Base-by-base conservation (phyloP, 2,329 filamentous ascomycete genomes). In the Clonostachys solani region DNA sequence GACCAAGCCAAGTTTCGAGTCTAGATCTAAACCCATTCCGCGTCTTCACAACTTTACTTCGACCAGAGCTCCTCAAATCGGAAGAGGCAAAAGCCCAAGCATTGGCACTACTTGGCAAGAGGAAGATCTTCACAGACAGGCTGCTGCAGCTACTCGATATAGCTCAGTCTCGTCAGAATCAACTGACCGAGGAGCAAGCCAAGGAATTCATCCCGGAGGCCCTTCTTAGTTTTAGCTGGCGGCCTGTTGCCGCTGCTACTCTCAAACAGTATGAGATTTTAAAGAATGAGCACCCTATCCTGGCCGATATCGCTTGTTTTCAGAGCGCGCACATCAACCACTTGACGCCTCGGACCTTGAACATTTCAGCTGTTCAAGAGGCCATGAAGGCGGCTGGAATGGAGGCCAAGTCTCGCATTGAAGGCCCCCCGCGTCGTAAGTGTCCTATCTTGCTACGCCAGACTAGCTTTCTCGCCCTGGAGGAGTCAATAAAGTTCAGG, bases 381-480 rank as follows among this genome's bases (percentile, higher is more conserved):
- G 52, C 54, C 4, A 80, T 80, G 76, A 42, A 56, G 0, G 48
- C 52, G 2, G 55, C 56, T 3, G 68, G 68, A 0, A 62, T 80
- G 48, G 54, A 64, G 1, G 68, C 65, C 1, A 80, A 80, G 49
- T 67, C 72, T 1, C 60, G 66, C 2, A 75, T 80, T 16, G 76
- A 80, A 49, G 76, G 76, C 0, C 76, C 76, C 1, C 75, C 76
- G 0, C 47, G 51, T 1, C 75, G 66, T 23, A 47, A 51, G 2
- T 75, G 66, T 33, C 68, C 68, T 0, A 73, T 80, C 7, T 61
- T 79, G 2, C 58, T 79, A 12, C 64, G 75, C 0, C 76, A 80
- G 49, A 79, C 76, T 0, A 80, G 76, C 47, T 80, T 80, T 49
- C 59, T 72, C 2, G 75, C 75, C 0, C 56, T 78, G 0, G 68